Base-by-base conservation (phyloP, 805 yeast species). In the Nakazawaea holstii region DNA sequence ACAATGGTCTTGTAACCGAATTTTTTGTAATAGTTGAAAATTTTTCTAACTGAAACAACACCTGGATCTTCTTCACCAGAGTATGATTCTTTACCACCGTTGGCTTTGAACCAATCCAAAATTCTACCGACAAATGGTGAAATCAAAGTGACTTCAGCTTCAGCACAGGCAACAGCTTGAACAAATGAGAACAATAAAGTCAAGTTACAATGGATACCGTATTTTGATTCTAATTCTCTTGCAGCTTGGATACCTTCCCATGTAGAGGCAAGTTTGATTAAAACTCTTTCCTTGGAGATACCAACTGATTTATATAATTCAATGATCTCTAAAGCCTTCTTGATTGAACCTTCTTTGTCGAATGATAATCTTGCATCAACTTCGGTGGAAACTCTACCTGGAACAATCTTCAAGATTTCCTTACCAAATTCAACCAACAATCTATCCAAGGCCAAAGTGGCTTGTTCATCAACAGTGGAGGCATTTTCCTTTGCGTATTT, bases 201-300 rank as follows among this genome's bases (percentile, higher is more conserved):
- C 77, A 94, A 79, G 82, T 94, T 94, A 74, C 86, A 80, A 83
- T 94, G 98, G 61, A 94, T 80, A 45, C 82, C 90, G 76, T 94
- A 77, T 71, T 94, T 82, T 56, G 83, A 70, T 78, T 94, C 99
- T 68, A 94, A 80, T 69, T 87, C 96, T 68, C 83, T 81, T 49
- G 99, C 99, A 59, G 99, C 99, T 72, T 88, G 96, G 69, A 94
- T 94, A 78, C 99, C 99, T 76, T 94, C 99, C 87, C 91, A 94
- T 55, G 99, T 94, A 52, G 98, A 86, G 53, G 99, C 99, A 57
- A 94, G 80, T 80, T 94, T 94, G 74, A 94, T 94, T 65, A 92
- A 80, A 54, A 94, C 79, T 70, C 98, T 81, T 55, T 91, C 96
- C 76, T 89, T 90, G 55, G 72, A 63, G 61, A 94, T 86, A 58